Base-by-base conservation (phyloP, 2,329 filamentous ascomycete species). In the Aureobasidium sp. region DNA sequence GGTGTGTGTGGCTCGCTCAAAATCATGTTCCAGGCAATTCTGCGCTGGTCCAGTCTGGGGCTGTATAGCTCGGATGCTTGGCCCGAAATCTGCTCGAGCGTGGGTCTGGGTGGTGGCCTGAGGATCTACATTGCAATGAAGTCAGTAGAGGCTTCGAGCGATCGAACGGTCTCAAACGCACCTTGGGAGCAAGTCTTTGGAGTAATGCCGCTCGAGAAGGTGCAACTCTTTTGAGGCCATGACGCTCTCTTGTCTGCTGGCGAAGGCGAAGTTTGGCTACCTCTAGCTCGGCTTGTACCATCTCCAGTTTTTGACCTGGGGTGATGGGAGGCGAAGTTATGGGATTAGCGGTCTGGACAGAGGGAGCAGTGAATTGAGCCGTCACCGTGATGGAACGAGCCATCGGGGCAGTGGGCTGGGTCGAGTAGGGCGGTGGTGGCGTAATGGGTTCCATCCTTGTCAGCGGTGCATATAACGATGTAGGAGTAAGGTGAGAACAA, bases 21-120 rank as follows among this genome's bases (percentile, higher is more conserved):
- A 17, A 57, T 57, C 53, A 57, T 57, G 39, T 57, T 57, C 53
- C 53, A 57, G 11, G 53, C 53, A 34, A 57, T 57, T 14, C 53
- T 45, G 29, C 53, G 41, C 14, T 57, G 53, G 20, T 57, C 53
- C n/a, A 47, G n/a, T 8, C 11, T 34, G 36, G 45, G 45, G 7
- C 6, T 20, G n/a, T 20, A 14, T 17, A 14, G 27, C 20, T 47
- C 42, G 15, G 29, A 41, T 14, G 9, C 20, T 37, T 34, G 42
- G 12, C n/a, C 17, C 20, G 29, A 5, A 5, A n/a, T 31, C n/a
- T 11, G 53, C 20, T 47, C 31, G 11, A 36, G 14, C 6, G 12
- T n/a, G 6, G 41, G 29, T 37, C 41, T 36, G 11, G 42, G 20
- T 11, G 25, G 27, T 56, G 20, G 52, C 25, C n/a, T 34, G 20